Percentiles rank a stretch among this genome's conserved stretches.
phyloP scores from a whole-genome alignment of 1,139 yeast species.

The Groenewaldozyma auringiensis region DNA sequence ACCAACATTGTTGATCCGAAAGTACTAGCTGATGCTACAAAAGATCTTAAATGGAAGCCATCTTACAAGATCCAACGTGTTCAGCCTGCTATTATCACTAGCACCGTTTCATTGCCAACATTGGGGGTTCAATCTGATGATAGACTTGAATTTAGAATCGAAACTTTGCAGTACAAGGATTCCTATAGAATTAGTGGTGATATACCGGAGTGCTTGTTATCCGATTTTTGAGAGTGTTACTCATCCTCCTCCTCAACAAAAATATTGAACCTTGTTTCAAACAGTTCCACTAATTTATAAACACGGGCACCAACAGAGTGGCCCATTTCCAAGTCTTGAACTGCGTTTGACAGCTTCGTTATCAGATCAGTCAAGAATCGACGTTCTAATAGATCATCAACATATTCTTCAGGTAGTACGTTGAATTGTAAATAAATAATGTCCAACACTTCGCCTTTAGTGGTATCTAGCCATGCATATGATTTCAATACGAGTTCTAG shows the following conservation, averaged over 20 bases:
- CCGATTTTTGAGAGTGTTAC: background rate
- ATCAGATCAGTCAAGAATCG: slow-evolving; percentile 7
- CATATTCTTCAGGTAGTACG: slow-evolving; percentile 35
- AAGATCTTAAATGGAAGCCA: slow-evolving; percentile 9
- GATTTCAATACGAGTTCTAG: slow-evolving; percentile 32
- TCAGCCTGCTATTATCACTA: background rate
- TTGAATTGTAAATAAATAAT: slow-evolving; percentile 29
- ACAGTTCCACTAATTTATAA: too few relatives aligned
- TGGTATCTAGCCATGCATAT: slow-evolving; percentile 17
- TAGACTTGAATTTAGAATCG: background rate
- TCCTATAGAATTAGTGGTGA: background rate
- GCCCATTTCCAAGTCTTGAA: background rate
- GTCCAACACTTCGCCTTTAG: slow-evolving; percentile 22
- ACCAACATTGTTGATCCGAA: background rate
- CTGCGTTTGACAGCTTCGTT: background rate
- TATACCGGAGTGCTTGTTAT: background rate
- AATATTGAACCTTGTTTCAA: background rate
- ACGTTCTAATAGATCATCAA: slow-evolving; percentile 29
- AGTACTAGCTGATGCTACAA: background rate
- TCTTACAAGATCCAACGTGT: slow-evolving; percentile 2
- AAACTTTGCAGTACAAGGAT: background rate
- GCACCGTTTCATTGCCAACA: background rate
- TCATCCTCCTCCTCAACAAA: background rate
- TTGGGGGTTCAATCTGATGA: background rate
- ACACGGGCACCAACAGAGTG: background rate